phyloP scores from a whole-genome alignment of 2,329 filamentous ascomycete species.

The Fusarium subglutinans region DNA sequence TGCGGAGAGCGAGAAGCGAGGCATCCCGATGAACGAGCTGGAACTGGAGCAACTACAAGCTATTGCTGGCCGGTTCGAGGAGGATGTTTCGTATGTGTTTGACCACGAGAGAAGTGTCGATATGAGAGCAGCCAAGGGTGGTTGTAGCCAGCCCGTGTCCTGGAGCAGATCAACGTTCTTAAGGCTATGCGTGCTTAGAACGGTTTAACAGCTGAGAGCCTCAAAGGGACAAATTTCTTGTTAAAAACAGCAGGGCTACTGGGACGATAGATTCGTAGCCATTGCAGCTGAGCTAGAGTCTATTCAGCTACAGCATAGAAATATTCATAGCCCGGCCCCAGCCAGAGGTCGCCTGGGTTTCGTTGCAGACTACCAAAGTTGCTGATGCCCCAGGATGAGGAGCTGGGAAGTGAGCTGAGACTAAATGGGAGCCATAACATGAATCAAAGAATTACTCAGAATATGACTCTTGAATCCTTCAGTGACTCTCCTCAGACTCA shows the following conservation, averaged over 20 bases:
- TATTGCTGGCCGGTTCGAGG: constrained; percentile 72
- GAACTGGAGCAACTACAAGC: constrained; percentile 67
- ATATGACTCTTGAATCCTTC: constrained; percentile 26
- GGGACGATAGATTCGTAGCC: neutral
- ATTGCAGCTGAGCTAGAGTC: neutral
- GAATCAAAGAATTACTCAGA: neutral
- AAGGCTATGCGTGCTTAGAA: constrained; percentile 29
- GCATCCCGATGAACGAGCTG: constrained; percentile 74
- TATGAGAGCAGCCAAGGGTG: constrained; percentile 72
- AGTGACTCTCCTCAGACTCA: constrained; percentile 24
- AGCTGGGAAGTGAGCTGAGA: neutral
- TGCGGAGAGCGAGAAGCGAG: constrained; percentile 71
- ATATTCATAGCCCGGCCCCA: neutral
- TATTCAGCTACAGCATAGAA: neutral
- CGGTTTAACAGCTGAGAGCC: neutral
- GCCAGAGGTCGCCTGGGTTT: neutral
- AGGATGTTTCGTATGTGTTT: constrained; percentile 72
- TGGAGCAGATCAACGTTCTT: constrained; percentile 66
- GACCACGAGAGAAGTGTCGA: constrained; percentile 79
- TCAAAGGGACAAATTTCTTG: neutral
- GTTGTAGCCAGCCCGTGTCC: constrained; percentile 73
- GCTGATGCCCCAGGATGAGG: constrained; percentile 41
- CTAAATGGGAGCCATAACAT: neutral
- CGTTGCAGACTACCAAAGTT: neutral
- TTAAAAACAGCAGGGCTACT: neutral